A percentile compares a stretch with the other conserved stretches of the same genome.
phyloP scores from a whole-genome alignment of 495 filamentous ascomycete genomes.

The Thozetella sp. region DNA sequence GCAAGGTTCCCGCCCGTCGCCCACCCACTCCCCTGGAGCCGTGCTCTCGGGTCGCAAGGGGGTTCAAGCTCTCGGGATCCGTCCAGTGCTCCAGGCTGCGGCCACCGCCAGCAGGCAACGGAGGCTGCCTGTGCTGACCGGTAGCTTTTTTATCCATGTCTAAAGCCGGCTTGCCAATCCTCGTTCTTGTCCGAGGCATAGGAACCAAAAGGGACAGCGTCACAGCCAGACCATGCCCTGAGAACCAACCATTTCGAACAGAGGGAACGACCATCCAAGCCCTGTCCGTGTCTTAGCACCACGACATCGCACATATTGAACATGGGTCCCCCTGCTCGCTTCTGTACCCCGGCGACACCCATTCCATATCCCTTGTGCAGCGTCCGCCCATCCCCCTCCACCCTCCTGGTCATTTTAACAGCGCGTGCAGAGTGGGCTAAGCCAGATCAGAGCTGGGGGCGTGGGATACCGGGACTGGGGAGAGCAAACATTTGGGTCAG shows the following conservation, averaged over 20 bases:
- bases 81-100: too few species aligned
- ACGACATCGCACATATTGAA: conserved; percentile 12
- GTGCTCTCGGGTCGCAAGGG: background rate
- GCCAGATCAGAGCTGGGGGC: background rate
- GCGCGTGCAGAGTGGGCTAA: background rate
- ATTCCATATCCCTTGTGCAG: conserved; percentile 14
- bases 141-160: background rate
- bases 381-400: conserved; percentile 5
- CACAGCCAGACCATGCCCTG: background rate
- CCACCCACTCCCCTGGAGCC: conserved; percentile 1
- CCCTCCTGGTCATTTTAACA: conserved; percentile 4
- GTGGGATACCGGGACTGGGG: background rate
- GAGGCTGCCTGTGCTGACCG: background rate
- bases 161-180: background rate
- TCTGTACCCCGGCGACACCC: conserved; percentile 22
- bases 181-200: background rate
- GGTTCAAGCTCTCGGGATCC: background rate
- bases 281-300: conserved; percentile 23
- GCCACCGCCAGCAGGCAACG: background rate
- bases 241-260: conserved; percentile 21
- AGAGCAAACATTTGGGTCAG: conserved; percentile 13
- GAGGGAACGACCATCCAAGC: conserved; percentile 18
- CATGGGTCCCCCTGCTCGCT: conserved; percentile 14
- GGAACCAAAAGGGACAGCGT: conserved; percentile 8
- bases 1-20: background rate